These are phyloP conservation scores for Lactarius deliciosus DNA, from an alignment of 768 basidiomycete species.

Conservation along the genomic window DNA sequence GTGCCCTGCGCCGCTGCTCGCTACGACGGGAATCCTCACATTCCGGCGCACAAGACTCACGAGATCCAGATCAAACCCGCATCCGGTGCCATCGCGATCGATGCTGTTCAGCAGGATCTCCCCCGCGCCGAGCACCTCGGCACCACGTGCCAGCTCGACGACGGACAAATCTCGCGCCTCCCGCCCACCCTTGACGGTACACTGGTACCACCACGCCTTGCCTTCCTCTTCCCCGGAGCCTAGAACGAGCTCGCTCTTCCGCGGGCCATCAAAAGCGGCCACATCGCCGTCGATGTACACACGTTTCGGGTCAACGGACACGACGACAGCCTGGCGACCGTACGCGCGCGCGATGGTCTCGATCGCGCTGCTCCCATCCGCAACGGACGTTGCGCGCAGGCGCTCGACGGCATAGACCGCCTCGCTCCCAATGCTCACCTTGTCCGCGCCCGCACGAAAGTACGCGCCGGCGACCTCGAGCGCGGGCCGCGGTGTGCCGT, in stretches of 20 bases:
- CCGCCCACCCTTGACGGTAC: conserved; percentile 93
- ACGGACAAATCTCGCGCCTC: conserved; percentile 81
- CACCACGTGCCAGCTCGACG: conserved; percentile 87
- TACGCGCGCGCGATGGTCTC: conserved; percentile 89
- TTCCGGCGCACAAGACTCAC: conserved; percentile 68
- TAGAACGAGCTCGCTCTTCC: conserved; percentile 58
- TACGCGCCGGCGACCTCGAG: conserved; percentile 95
- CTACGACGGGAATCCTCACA: conserved; percentile 90
- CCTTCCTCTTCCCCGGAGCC: conserved; percentile 54
- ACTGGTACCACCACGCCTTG: conserved; percentile 98
- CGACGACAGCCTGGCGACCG: conserved; percentile 96
- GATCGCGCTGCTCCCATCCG: conserved; percentile 80
- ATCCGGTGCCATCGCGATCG: conserved; percentile 91
- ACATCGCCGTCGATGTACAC: conserved; percentile 62
- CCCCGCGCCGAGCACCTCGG: conserved; percentile 89
- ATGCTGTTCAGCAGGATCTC: conserved; percentile 96
- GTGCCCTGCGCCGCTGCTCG: conserved; percentile 89
- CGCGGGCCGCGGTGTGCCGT: conserved; percentile 82
- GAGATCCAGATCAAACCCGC: conserved; percentile 88
- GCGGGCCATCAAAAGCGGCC: conserved; percentile 64
- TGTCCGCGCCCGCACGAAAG: conserved; percentile 97
- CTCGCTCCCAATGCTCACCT: conserved; percentile 96
- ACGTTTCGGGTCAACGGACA: conserved; percentile 91
- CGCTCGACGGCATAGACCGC: conserved; percentile 93
- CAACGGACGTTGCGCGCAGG: conserved; percentile 47